These are phyloP conservation scores for Trichoderma cornu-damae DNA, from an alignment of 2,329 filamentous ascomycete species.

Conservation along the genomic window DNA sequence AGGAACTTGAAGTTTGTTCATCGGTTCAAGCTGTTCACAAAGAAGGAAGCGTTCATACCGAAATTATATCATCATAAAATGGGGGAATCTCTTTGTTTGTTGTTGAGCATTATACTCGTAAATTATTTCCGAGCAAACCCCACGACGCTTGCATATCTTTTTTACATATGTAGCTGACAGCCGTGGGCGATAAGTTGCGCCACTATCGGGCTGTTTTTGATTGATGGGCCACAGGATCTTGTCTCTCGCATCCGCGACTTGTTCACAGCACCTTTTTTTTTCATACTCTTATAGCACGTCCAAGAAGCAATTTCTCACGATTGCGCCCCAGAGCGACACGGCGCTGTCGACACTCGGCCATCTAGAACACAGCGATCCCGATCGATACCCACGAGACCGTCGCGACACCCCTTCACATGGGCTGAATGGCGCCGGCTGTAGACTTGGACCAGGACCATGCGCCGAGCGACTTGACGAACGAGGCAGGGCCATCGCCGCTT, in stretches of 20 bases:
- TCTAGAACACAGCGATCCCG: not conserved
- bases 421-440: conserved; percentile 34
- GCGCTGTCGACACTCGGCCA: not conserved
- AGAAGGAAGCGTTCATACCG: not conserved
- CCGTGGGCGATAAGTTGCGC: conserved; percentile 10
- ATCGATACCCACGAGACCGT: conserved; percentile 6
- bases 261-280: not conserved
- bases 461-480: conserved; percentile 22
- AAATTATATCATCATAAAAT: not conserved
- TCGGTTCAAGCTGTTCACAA: too few relatives aligned
- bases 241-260: not conserved
- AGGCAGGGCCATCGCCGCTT: conserved; percentile 18
- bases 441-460: conserved; percentile 27
- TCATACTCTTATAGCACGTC: not conserved
- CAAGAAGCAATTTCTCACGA: not conserved
- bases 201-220: conserved; percentile 7
- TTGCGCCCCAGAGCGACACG: not conserved
- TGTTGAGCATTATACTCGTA: too few relatives aligned
- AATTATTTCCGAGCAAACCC: conserved; percentile 6
- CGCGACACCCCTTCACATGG: conserved; percentile 24
- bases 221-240: conserved; percentile 5
- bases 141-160: conserved; percentile 3
- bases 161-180: too few relatives aligned
- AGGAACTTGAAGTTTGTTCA: too few relatives aligned
- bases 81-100: not conserved